Evolutionary conservation across 2,329 filamentous ascomycete species (phyloP).

Genomic region (Tolypocladium amazonense): DNA sequence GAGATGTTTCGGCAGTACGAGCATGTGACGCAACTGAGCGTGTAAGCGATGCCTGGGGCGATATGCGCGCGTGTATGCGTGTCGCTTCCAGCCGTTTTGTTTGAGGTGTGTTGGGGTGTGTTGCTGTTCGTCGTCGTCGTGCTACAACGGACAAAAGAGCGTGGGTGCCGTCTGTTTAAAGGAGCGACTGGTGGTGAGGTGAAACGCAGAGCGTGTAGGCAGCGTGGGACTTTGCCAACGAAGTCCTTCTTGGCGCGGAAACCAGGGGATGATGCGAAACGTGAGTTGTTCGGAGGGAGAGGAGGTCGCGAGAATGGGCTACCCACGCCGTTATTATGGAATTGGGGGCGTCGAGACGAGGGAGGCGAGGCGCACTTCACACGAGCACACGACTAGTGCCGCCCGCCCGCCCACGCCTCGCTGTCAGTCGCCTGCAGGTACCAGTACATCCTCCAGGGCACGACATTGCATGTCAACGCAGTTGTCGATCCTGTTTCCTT

Average conservation of each 20-base stretch:
- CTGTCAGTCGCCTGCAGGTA: background rate
- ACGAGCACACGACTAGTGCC: background rate
- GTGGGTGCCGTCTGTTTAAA: background rate
- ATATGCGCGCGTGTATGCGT: background rate
- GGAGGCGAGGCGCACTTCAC: background rate
- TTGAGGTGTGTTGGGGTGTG: background rate
- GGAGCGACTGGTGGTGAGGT: background rate
- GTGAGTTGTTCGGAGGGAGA: conserved; percentile 3
- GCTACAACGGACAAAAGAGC: background rate
- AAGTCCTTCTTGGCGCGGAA: conserved; percentile 25
- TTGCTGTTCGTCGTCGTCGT: background rate
- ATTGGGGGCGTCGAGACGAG: background rate
- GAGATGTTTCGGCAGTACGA: background rate
- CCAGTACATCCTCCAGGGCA: background rate
- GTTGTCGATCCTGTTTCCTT: background rate
- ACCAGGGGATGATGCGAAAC: conserved; percentile 10
- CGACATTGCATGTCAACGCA: background rate
- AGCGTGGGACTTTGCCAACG: conserved; percentile 44
- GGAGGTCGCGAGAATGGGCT: background rate
- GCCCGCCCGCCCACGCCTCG: background rate
- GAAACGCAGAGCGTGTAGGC: conserved; percentile 12
- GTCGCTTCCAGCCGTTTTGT: background rate
- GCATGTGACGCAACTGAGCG: background rate
- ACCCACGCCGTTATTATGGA: background rate
- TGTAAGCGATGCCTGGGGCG: background rate